These are phyloP conservation scores for Neckera pumila DNA, from an alignment of 225 moss, liverwort and hornwort species.

Conservation along the genomic window DNA sequence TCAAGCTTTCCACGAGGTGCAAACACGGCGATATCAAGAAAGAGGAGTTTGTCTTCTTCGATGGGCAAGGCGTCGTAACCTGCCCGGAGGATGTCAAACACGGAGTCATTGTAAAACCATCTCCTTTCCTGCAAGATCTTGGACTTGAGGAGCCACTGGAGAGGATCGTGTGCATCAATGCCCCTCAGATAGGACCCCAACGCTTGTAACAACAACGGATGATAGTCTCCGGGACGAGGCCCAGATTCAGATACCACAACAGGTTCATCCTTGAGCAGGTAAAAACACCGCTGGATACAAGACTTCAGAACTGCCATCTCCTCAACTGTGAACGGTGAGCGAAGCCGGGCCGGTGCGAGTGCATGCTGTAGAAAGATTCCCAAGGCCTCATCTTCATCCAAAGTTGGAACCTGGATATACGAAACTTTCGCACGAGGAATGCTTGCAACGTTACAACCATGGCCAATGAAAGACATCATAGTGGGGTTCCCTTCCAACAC, in stretches of 20 bases:
- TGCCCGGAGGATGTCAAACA: neutral
- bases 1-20: neutral
- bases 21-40: neutral
- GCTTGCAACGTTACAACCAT: accelerated
- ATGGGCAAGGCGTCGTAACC: neutral
- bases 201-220: neutral
- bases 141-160: neutral
- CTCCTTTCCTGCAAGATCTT: neutral
- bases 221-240: neutral
- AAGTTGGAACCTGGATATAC: neutral
- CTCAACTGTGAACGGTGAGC: neutral
- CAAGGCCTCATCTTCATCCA: neutral
- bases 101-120: neutral
- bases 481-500: neutral
- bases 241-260: neutral
- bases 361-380: neutral
- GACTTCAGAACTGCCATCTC: neutral
- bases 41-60: neutral
- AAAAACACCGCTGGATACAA: neutral
- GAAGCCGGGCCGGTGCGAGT: neutral
- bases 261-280: neutral
- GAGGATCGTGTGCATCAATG: neutral
- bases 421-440: neutral
- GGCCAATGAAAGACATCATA: accelerated
- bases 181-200: neutral